Percentiles rank a stretch among this genome's conserved stretches.
Evolutionary conservation across 2,329 filamentous ascomycete genomes (phyloP).

Genomic region (Trichoderma polysporum): DNA sequence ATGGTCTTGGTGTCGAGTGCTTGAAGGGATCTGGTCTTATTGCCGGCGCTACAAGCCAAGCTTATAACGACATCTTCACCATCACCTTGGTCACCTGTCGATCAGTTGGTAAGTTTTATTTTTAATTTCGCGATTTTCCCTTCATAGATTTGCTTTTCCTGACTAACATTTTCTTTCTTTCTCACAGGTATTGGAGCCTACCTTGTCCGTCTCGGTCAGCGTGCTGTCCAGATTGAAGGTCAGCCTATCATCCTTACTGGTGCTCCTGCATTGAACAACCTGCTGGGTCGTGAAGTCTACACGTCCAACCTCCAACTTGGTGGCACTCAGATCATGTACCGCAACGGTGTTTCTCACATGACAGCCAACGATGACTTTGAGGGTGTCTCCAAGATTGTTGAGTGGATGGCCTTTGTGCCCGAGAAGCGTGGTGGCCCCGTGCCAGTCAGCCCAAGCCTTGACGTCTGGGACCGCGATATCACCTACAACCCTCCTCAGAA

Average conservation of each 20-base stretch:
- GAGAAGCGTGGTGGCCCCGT: conserved; percentile 92
- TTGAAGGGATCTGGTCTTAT: conserved; percentile 96
- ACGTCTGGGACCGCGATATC: conserved; percentile 91
- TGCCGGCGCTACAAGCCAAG: conserved; percentile 92
- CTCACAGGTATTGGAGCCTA: conserved; percentile 85
- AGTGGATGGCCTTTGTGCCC: conserved; percentile 96
- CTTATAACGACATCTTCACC: conserved; percentile 99
- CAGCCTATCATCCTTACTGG: conserved; percentile 98
- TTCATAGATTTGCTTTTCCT: background rate
- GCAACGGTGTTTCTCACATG: conserved; percentile 99
- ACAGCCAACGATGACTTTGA: conserved; percentile 97
- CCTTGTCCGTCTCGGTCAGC: conserved; percentile 94
- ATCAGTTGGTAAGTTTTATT: conserved; percentile 72
- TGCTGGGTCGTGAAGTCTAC: conserved; percentile 96
- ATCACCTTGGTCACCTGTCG: conserved; percentile 96
- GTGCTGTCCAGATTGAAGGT: conserved; percentile 97
- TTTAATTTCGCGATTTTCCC: background rate
- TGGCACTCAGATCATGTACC: conserved; percentile 99
- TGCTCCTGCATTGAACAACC: conserved; percentile 95
- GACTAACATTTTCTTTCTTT: conserved; percentile 34
- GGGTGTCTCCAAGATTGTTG: conserved; percentile 94
- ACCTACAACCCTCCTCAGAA: conserved; percentile 78
- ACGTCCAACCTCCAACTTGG: conserved; percentile 98
- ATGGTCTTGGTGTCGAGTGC: conserved; percentile 96
- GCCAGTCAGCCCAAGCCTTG: conserved; percentile 82